Base-by-base conservation (phyloP, 805 yeast species). In the Zygosaccharomyces siamensis region DNA sequence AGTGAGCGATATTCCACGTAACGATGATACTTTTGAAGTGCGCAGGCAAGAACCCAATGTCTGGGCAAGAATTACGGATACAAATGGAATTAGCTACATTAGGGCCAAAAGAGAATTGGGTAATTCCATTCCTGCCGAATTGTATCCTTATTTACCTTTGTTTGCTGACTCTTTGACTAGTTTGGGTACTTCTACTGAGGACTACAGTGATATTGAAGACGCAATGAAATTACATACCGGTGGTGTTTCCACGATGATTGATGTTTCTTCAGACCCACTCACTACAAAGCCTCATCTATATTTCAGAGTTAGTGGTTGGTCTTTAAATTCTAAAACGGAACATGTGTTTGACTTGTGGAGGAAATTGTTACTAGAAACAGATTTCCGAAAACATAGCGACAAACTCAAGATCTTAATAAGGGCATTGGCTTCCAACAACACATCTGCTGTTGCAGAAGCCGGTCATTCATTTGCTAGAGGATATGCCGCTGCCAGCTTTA, bases 381-480 rank as follows among this genome's bases (percentile, higher is more conserved):
- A 84, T 57, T 85, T 88, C 59, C 62, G 64, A 20, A 69, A 73
- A 35, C 79, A 81, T 50, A 70, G 80, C 43, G 84, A 81, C 46
- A 92, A 89, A 61, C 72, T 93, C 50, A 73, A 79, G 49, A 80
- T 86, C 1, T 72, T 93, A 60, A 79, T 93, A 37, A 85, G 85
- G 59, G 78, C 84, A 36, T 66, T 84, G 59, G 84, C 86, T 0
- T 82, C 89, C 30, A 90, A 88, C 57, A 86, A 87, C 60, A 72
- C 88, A 49, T 83, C 90, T 59, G 73, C 78, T 5, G 80, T 93
- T 45, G 90, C 96, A 7, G 93, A 90, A 49, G 73, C 85, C 48
- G 99, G 99, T 0, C 97, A 93, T 62, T 71, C 83, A 1, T 90
- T 78, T 67, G 96, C 98, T 2, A 76, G 81, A 56, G 73, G 81